Percentiles rank a stretch among this genome's conserved stretches.
Evolutionary conservation across 1,139 yeast species (phyloP).

Genomic region (Zygoascus hellenicus): DNA sequence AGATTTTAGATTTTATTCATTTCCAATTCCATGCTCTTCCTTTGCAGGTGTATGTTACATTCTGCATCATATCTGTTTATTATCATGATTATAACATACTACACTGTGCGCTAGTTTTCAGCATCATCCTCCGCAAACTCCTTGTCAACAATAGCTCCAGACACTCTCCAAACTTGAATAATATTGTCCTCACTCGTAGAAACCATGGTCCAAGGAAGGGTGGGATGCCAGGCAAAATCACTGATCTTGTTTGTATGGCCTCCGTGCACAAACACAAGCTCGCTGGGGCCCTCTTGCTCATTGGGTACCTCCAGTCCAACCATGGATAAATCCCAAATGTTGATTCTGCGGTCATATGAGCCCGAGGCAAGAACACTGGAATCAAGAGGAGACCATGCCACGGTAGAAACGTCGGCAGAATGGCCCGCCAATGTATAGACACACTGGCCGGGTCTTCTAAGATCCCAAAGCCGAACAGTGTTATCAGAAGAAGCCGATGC

Average conservation of each 20-base stretch:
- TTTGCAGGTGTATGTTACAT: no score
- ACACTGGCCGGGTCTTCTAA: slow-evolving; percentile 40
- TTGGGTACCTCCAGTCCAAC: slow-evolving; percentile 32
- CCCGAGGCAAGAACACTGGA: slow-evolving; percentile 62
- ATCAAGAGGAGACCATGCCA: slow-evolving; percentile 70
- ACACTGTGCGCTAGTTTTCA: background rate
- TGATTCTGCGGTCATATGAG: slow-evolving; percentile 67
- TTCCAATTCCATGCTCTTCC: no score
- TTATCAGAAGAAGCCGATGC: slow-evolving; percentile 72
- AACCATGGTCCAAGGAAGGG: slow-evolving; percentile 71
- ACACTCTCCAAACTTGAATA: slow-evolving; percentile 70
- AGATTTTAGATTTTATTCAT: no score
- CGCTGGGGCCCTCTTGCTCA: slow-evolving; percentile 34
- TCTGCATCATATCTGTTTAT: no score
- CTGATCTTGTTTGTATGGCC: slow-evolving; percentile 89
- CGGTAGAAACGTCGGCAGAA: slow-evolving; percentile 54
- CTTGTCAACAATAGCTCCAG: slow-evolving; percentile 46
- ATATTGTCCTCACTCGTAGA: slow-evolving; percentile 90
- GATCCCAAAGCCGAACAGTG: slow-evolving; percentile 59
- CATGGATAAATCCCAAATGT: slow-evolving; percentile 56
- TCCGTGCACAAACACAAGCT: slow-evolving; percentile 65
- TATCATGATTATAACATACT: no score
- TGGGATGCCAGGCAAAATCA: slow-evolving; percentile 82
- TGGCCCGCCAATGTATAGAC: slow-evolving; percentile 42
- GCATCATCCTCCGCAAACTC: slow-evolving; percentile 36